Percentiles rank a stretch among this genome's conserved stretches.
Conservation (phyloP, 2,329 filamentous ascomycete genomes). For the Alternaria gaisen region DNA sequence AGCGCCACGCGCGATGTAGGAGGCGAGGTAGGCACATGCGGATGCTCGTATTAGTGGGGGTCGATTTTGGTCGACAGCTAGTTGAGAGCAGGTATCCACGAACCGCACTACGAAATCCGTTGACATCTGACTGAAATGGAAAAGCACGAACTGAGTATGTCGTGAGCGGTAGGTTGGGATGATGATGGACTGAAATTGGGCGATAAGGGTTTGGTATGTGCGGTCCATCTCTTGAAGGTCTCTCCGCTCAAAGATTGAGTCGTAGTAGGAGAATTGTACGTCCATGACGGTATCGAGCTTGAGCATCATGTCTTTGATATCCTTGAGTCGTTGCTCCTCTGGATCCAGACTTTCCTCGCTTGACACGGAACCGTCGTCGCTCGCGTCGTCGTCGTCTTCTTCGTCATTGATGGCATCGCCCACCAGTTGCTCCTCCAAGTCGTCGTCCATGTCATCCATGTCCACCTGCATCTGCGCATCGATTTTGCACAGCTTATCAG, state of each 20-base stretch:
- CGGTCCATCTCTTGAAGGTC: conserved; percentile 72
- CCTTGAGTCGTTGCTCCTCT: conserved; percentile 68
- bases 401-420: conserved; percentile 60
- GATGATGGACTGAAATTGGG: conserved; percentile 87
- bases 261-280: conserved; percentile 84
- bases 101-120: conserved; percentile 83
- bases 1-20: conserved; percentile 90
- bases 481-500: conserved; percentile 88
- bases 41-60: conserved; percentile 80
- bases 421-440: conserved; percentile 78
- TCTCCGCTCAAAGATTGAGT: conserved; percentile 73
- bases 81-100: conserved; percentile 76
- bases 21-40: conserved; percentile 90
- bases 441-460: conserved; percentile 90
- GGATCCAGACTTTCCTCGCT: conserved; percentile 70
- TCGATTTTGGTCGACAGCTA: conserved; percentile 70
- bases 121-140: conserved; percentile 90
- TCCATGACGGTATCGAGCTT: conserved; percentile 94
- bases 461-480: conserved; percentile 96
- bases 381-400: conserved; percentile 63
- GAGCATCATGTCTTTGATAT: conserved; percentile 80
- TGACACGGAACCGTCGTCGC: conserved; percentile 74
- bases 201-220: conserved; percentile 79
- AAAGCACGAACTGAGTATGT: conserved; percentile 94
- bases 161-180: conserved; percentile 90